Base-by-base conservation (phyloP, 2,329 filamentous ascomycete genomes). In the Xylaria sp. region DNA sequence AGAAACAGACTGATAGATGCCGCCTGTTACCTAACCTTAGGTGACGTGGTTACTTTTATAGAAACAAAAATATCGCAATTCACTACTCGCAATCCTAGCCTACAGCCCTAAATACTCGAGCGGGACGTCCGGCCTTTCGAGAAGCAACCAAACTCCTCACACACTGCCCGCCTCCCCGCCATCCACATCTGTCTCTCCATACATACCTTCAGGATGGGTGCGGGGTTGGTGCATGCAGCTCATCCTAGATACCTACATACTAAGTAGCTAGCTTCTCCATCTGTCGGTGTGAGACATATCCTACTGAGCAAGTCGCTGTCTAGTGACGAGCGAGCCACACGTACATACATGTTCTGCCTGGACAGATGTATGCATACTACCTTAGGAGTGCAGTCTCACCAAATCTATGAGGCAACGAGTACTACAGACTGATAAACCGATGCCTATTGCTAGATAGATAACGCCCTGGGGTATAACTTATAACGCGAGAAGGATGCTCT, bases 161-260 rank as follows among this genome's bases (percentile, higher is more conserved):
- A 3, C 27, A 27, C 36, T 32, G 11, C 34, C 34, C 12, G 11
- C 9, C n/a, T 14, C 39, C 51, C 53, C 24, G 9, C 36, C 36
- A 61, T 53, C 24, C 48, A 61, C 30, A 60, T 9, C 61, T 65
- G 39, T 61, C 57, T 65, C 50, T 24, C 57, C 45, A 59, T 56
- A 27, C 24, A 27, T 27, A 27, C 24, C 24, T 27, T 27, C 24
- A 27, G 24, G 45, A 24, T 53, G 50, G 17, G 62, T 68, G 65
- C 65, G 65, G 65, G 65, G 65, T 68, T 56, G 51, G 4, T 12
- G 65, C 61, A 63, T 65, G 65, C 65, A 68, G 61, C 61, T 50
- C 56, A 60, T 42, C 55, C 61, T 39, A 58, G 47, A 48, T 48
- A 9, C 21, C 19, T n/a, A 4, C 19, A 36, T 42, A n/a, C n/a